Evolutionary conservation across 2,329 filamentous ascomycete genomes (phyloP).

Genomic region (Botrytis paeoniae): DNA sequence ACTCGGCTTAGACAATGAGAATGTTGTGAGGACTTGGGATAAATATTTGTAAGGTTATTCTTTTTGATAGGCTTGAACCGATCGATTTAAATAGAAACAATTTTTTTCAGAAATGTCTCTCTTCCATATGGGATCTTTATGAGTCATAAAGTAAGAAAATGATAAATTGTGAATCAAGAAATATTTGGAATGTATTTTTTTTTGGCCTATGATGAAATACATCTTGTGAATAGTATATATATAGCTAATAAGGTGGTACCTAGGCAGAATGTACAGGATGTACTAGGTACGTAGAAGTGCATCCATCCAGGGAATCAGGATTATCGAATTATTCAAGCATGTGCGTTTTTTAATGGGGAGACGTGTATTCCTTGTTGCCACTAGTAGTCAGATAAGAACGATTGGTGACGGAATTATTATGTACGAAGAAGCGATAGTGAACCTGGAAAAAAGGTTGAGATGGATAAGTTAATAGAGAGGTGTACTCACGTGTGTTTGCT

Average conservation of each 20-base stretch:
- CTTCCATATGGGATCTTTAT: background rate
- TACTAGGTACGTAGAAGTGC: background rate
- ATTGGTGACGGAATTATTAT: background rate
- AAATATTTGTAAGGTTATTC: background rate
- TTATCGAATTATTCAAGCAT: background rate
- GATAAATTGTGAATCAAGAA: slow-evolving; percentile 1
- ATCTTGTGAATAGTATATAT: background rate
- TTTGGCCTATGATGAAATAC: slow-evolving; percentile 2
- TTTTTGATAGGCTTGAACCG: background rate
- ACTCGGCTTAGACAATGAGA: background rate
- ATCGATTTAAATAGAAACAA: background rate
- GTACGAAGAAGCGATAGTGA: background rate
- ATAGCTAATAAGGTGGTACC: background rate
- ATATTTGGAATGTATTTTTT: background rate
- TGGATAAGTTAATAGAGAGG: background rate
- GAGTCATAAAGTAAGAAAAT: background rate
- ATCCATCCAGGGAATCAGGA: background rate
- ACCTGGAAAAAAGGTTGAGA: background rate
- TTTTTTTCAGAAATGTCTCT: background rate
- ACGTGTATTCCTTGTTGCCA: background rate
- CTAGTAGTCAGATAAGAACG: slow-evolving; percentile 13
- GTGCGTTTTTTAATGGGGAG: background rate
- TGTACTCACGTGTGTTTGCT: no score
- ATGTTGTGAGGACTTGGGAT: background rate
- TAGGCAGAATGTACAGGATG: background rate